phyloP scores from a whole-genome alignment of 2,329 filamentous ascomycete genomes.

The Plenodomus tracheiphilus region DNA sequence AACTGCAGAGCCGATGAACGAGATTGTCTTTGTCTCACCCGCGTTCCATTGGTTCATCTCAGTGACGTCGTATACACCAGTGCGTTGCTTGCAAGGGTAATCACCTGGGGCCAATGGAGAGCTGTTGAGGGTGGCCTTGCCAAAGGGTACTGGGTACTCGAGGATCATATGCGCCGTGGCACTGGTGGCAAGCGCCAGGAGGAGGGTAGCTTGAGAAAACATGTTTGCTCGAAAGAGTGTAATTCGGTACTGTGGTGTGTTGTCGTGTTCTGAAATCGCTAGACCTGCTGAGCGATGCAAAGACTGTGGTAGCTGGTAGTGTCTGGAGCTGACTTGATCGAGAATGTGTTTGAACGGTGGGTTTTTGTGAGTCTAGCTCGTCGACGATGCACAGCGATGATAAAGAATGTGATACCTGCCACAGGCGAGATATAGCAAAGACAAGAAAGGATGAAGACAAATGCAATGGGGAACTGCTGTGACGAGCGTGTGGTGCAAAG shows the following conservation, averaged over 20 bases:
- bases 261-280: slow-evolving; percentile 32
- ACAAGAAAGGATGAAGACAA: slow-evolving; percentile 11
- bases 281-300: slow-evolving; percentile 45
- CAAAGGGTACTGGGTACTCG: slow-evolving; percentile 67
- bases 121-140: slow-evolving; percentile 57
- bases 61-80: slow-evolving; percentile 57
- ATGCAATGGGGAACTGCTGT: slow-evolving; percentile 22
- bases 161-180: slow-evolving; percentile 79
- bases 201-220: slow-evolving; percentile 55
- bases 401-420: slow-evolving; percentile 43
- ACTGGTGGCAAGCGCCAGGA: slow-evolving; percentile 59
- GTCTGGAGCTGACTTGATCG: slow-evolving; percentile 7
- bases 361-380: slow-evolving; percentile 27
- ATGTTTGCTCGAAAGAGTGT: slow-evolving; percentile 43
- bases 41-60: slow-evolving; percentile 58
- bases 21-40: slow-evolving; percentile 54
- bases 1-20: slow-evolving; percentile 58
- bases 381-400: slow-evolving; percentile 18
- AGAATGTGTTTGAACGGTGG: slow-evolving; percentile 5
- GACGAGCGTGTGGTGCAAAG: slow-evolving; percentile 25
- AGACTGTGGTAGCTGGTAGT: slow-evolving; percentile 17
- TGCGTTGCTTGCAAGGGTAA: slow-evolving; percentile 79
- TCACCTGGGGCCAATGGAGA: slow-evolving; percentile 65
- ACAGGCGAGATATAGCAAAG: slow-evolving; percentile 37
- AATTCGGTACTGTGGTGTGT: slow-evolving; percentile 18